Conservation (phyloP, 2,329 filamentous ascomycete genomes). For the Fusarium sp. region DNA sequence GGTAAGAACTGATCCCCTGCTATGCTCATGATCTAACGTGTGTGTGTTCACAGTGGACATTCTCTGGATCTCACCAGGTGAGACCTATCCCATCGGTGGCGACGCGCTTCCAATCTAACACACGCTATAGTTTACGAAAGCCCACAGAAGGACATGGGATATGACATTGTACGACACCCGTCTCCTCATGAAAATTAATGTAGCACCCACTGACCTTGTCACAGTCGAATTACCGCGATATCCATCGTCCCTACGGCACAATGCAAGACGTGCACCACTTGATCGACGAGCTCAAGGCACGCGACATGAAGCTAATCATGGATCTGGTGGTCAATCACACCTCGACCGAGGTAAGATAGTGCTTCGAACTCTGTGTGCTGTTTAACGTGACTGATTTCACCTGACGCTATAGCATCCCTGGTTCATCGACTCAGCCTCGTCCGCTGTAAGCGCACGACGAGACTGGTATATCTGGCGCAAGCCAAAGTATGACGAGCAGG, state of each 20-base stretch:
- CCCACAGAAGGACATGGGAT: constrained; percentile 35
- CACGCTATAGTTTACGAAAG: constrained; percentile 23
- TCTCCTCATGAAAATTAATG: too few species aligned
- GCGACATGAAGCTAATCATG: constrained; percentile 29
- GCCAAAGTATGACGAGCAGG: constrained; percentile 58
- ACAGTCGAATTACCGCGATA: constrained; percentile 27
- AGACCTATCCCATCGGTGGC: fast-evolving
- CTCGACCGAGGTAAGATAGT: constrained; percentile 4
- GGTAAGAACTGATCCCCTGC: neutral
- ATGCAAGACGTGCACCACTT: constrained; percentile 30
- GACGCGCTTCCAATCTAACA: neutral
- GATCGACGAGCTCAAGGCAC: constrained; percentile 25
- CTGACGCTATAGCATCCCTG: constrained; percentile 13
- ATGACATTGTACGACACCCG: constrained; percentile 19
- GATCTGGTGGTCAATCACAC: constrained; percentile 37
- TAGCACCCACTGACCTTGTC: neutral
- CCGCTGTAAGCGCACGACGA: constrained; percentile 14
- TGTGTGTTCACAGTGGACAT: neutral
- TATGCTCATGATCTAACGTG: neutral
- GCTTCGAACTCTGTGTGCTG: fast-evolving
- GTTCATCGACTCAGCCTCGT: constrained; percentile 31
- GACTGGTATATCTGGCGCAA: constrained; percentile 73
- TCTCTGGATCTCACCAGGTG: neutral
- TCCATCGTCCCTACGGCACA: constrained; percentile 30
- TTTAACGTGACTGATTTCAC: neutral